Evolutionary conservation across 108 stramenopile species (phyloP).

Genomic region (Stephanodiscus triporus): DNA sequence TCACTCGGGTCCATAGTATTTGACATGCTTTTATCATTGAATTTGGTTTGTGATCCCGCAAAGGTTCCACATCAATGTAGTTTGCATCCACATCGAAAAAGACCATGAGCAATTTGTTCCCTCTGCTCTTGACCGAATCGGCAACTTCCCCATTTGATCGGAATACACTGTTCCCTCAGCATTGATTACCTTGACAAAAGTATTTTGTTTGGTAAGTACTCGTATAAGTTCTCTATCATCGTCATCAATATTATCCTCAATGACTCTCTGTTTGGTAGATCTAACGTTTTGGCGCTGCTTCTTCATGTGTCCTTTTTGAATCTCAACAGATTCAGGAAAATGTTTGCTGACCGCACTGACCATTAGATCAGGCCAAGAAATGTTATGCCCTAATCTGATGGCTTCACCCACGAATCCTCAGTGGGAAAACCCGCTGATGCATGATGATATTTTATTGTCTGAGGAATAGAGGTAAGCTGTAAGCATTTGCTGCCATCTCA

Average conservation of each 20-base stretch:
- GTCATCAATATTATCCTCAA: background rate
- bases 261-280: no score
- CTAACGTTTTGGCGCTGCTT: no score
- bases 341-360: background rate
- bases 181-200: constrained; percentile 5
- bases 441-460: no score
- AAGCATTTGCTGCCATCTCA: no score
- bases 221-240: background rate
- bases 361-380: constrained; percentile 11
- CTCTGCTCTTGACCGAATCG: constrained; percentile 7
- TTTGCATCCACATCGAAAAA: constrained; percentile 25
- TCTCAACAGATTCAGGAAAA: constrained; percentile 19
- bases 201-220: constrained; percentile 4
- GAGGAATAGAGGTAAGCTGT: no score
- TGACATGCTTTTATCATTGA: background rate
- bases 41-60: no score
- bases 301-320: no score
- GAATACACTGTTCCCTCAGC: constrained; percentile 5
- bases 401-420: background rate
- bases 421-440: no score
- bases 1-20: background rate
- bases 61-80: constrained; percentile 28
- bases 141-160: constrained; percentile 15
- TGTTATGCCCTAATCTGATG: background rate
- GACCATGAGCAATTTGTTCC: constrained; percentile 25